Percentiles rank a stretch among this genome's conserved stretches.
phyloP scores from a whole-genome alignment of 768 basidiomycete species.

The Candolleomyces eurysporus region DNA sequence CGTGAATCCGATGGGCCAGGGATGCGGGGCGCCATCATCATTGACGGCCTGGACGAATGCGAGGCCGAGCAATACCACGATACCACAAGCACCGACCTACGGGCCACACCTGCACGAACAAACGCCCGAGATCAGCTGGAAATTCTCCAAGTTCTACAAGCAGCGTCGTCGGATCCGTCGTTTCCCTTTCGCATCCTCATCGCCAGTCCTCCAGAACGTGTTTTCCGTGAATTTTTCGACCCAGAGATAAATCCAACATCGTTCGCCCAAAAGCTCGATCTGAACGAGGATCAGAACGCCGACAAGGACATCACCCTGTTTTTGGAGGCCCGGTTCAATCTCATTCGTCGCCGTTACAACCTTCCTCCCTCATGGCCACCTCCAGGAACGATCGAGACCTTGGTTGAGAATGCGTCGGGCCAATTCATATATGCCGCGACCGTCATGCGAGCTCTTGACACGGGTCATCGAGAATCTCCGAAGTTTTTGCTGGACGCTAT shows the following conservation, averaged over 20 bases:
- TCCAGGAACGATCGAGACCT: background rate
- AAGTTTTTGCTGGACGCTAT: slow-evolving; percentile 5
- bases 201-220: slow-evolving; percentile 7
- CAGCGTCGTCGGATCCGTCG: background rate
- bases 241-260: background rate
- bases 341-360: background rate
- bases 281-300: slow-evolving; percentile 4
- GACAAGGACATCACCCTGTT: slow-evolving; percentile 1
- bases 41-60: slow-evolving; percentile 13
- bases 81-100: background rate
- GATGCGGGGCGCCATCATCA: background rate
- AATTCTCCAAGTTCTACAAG: slow-evolving; percentile 5
- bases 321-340: background rate
- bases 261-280: background rate
- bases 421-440: slow-evolving; percentile 18
- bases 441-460: slow-evolving; percentile 10
- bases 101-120: background rate
- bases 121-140: background rate
- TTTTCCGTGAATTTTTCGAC: background rate
- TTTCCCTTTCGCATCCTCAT: slow-evolving; percentile 6
- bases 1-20: too few species aligned
- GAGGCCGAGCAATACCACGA: background rate
- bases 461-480: slow-evolving; percentile 5
- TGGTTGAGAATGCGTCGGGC: slow-evolving; percentile 5
- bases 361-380: slow-evolving; percentile 6